Evolutionary conservation across 2,329 filamentous ascomycete species (phyloP).

Genomic region (Botryosphaeria dothidea): DNA sequence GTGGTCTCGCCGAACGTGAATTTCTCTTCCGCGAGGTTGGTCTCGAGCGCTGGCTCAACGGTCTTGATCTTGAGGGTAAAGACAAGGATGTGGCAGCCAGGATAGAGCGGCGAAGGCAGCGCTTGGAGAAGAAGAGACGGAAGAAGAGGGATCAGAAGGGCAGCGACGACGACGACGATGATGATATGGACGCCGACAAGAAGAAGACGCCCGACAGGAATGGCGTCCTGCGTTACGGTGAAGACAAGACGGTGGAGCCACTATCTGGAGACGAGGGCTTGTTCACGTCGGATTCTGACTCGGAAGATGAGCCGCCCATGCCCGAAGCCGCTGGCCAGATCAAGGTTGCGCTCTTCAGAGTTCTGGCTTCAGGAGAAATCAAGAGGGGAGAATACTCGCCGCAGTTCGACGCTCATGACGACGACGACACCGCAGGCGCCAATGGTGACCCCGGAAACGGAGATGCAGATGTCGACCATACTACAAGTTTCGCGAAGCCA

Average conservation of each 20-base stretch:
- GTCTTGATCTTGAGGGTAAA: constrained; percentile 89
- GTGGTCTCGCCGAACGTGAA: constrained; percentile 91
- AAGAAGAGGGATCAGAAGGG: constrained; percentile 65
- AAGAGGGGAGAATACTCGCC: constrained; percentile 98
- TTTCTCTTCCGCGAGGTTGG: constrained; percentile 97
- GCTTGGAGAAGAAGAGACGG: constrained; percentile 81
- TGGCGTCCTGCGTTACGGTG: constrained; percentile 76
- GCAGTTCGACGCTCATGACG: constrained; percentile 95
- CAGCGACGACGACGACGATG: constrained; percentile 44
- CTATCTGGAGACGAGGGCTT: constrained; percentile 69
- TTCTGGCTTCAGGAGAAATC: constrained; percentile 93
- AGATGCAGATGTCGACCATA: constrained; percentile 89
- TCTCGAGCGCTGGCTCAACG: constrained; percentile 93
- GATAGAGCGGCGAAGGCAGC: constrained; percentile 62
- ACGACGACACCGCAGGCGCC: constrained; percentile 68
- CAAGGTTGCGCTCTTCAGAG: constrained; percentile 94
- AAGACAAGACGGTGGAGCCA: constrained; percentile 72
- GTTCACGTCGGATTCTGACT: constrained; percentile 65
- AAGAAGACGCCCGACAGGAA: constrained; percentile 44
- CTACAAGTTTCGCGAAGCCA: constrained; percentile 94
- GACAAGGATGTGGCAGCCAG: constrained; percentile 75
- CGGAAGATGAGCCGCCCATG: constrained; percentile 79
- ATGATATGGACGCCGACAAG: constrained; percentile 34
- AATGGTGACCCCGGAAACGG: constrained; percentile 59
- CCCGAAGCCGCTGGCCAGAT: constrained; percentile 96